Evolutionary conservation across 129 eudicot species (phyloP).

Genomic region (Smallanthus sonchifolius): DNA sequence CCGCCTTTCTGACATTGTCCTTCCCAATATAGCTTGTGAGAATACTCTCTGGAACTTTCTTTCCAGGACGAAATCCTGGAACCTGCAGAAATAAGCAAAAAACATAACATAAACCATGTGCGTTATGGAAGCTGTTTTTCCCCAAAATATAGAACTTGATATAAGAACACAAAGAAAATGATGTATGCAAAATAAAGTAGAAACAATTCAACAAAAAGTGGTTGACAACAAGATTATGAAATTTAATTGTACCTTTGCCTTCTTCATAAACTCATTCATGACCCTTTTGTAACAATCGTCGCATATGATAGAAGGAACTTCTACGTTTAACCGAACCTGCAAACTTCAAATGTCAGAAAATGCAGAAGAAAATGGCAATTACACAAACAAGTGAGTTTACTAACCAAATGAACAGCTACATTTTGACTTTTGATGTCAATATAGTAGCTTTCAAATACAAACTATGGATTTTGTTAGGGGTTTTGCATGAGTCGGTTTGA

Average conservation of each 20-base stretch:
- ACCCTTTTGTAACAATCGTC: constrained; percentile 77
- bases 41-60: constrained; percentile 77
- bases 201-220: neutral
- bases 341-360: constrained; percentile 15
- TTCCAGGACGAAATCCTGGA: constrained; percentile 99
- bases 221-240: neutral
- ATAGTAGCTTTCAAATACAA: neutral
- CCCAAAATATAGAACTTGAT: neutral
- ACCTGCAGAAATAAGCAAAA: constrained; percentile 40
- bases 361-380: neutral
- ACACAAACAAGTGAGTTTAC: neutral
- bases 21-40: constrained; percentile 62
- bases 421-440: constrained; percentile 12
- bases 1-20: constrained; percentile 57
- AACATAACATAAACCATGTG: neutral
- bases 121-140: neutral
- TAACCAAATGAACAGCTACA: neutral
- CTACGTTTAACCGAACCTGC: constrained; percentile 79
- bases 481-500: too few species aligned
- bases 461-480: neutral
- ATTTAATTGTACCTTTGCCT: constrained; percentile 57
- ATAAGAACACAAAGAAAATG: neutral
- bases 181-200: neutral
- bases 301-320: constrained; percentile 80
- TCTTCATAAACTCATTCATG: constrained; percentile 62